A percentile compares a stretch with the other conserved stretches of the same genome.
phyloP scores from a whole-genome alignment of 2,329 filamentous ascomycete species.

The Colletotrichum phormii region DNA sequence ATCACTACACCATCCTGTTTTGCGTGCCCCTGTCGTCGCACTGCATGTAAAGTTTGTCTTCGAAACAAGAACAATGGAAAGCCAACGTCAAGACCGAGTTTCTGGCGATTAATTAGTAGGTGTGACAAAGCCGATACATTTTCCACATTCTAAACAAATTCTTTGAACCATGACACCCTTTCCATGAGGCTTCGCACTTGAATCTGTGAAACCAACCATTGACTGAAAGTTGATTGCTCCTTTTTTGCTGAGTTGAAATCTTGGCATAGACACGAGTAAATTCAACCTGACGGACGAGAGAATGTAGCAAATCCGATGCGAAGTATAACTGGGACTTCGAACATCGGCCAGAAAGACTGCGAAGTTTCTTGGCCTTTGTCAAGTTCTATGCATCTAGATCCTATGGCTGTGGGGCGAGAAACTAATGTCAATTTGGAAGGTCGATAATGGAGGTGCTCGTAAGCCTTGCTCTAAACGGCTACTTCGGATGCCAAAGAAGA shows the following conservation, averaged over 20 bases:
- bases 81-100: neutral
- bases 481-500: neutral
- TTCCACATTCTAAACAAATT: neutral
- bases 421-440: constrained; percentile 32
- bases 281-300: neutral
- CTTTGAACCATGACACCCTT: neutral
- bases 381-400: neutral
- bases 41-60: neutral
- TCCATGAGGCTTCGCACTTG: neutral
- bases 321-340: neutral
- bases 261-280: neutral
- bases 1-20: neutral
- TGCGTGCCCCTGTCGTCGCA: neutral
- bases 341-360: too few relatives aligned
- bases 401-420: neutral
- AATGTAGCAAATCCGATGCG: too few relatives aligned
- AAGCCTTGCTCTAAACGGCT: neutral
- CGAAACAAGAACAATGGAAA: neutral
- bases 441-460: neutral
- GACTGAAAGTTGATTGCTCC: neutral
- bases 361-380: neutral
- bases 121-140: neutral
- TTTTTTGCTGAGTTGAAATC: neutral
- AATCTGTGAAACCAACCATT: neutral
- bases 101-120: neutral